Base-by-base conservation (phyloP, 345 rosid genomes). In the Ceriops tagal region DNA sequence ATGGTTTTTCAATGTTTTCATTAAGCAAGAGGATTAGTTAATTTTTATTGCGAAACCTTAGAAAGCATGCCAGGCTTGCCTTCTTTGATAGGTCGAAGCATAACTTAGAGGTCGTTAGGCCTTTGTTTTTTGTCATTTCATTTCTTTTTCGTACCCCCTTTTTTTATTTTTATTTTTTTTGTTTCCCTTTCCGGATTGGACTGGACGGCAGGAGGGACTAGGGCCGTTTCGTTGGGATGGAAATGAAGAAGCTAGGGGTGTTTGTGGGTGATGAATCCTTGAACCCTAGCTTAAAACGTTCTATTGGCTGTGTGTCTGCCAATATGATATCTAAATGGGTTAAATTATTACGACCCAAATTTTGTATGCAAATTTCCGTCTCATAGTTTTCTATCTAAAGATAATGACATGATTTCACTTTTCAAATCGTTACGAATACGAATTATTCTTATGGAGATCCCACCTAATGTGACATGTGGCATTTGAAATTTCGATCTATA, bases 311-410 rank as follows among this genome's bases (percentile, higher is more conserved):
- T 69, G 47, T 61, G 61, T 55, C 13, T 32, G 47, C 52, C 27
- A 52, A 11, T 43, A 43, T 24, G 62, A n/a, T 53, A 63, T 55
- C 56, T 71, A 28, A n/a, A n/a, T 62, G 74, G 74, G 74, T 71
- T 39, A 15, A 62, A 16, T 21, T 61, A 15, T 21, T 61, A 15
- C 8, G 61, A 63, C 74, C 63, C 74, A 64, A 56, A 71, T 71
- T 71, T 71, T 71, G 68, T 71, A 63, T 15, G 52, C 63, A 53
- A 56, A 63, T 63, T 27, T 56, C 62, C 28, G 56, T 62, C 58
- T 32, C 49, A 43, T 13, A 43, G 4, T 43, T 13, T 43, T 43
- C 37, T 7, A 15, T 13, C 5, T 3, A 13, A 13, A 3, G 49
- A 43, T 43, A 2, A 43, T 43, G 18, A 43, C 16, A 43, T 43